phyloP scores from a whole-genome alignment of 2,329 filamentous ascomycete genomes.

The Colletotrichum musae region DNA sequence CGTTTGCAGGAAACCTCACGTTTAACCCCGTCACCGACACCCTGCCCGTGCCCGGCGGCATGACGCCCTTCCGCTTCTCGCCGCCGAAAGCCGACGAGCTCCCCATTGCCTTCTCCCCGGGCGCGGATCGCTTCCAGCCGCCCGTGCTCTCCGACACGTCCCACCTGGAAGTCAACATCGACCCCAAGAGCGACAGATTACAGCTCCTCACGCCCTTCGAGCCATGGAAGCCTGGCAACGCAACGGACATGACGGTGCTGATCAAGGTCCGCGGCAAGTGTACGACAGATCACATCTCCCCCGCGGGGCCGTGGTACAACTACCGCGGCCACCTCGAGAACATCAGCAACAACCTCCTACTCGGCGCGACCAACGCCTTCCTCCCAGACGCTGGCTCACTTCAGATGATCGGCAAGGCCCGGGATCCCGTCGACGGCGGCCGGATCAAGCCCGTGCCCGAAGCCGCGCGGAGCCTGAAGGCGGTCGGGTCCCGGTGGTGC shows the following conservation, averaged over 20 bases:
- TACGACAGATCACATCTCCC: constrained; percentile 57
- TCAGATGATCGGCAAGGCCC: constrained; percentile 47
- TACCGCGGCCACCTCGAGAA: constrained; percentile 57
- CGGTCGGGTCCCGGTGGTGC: constrained; percentile 46
- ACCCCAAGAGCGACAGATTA: constrained; percentile 48
- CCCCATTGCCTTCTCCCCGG: constrained; percentile 45
- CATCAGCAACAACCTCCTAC: constrained; percentile 54
- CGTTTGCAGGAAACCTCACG: constrained; percentile 54
- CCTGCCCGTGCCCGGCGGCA: constrained; percentile 35
- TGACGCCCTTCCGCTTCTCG: constrained; percentile 45
- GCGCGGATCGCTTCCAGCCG: constrained; percentile 47
- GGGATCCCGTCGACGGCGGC: constrained; percentile 42
- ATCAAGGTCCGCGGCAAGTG: constrained; percentile 55
- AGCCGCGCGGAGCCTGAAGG: constrained; percentile 46
- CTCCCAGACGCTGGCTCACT: constrained; percentile 44
- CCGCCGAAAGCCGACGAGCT: constrained; percentile 47
- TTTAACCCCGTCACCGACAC: constrained; percentile 50
- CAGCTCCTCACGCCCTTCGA: constrained; percentile 48
- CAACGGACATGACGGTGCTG: constrained; percentile 46
- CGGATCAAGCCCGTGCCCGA: constrained; percentile 46
- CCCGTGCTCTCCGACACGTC: constrained; percentile 42
- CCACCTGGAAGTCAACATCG: constrained; percentile 46
- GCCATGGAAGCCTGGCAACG: constrained; percentile 46
- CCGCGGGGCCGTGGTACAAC: constrained; percentile 55
- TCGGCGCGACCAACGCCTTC: constrained; percentile 51